phyloP scores from a whole-genome alignment of 352 stramenopile species.

The Paralagenidium karlingii region DNA sequence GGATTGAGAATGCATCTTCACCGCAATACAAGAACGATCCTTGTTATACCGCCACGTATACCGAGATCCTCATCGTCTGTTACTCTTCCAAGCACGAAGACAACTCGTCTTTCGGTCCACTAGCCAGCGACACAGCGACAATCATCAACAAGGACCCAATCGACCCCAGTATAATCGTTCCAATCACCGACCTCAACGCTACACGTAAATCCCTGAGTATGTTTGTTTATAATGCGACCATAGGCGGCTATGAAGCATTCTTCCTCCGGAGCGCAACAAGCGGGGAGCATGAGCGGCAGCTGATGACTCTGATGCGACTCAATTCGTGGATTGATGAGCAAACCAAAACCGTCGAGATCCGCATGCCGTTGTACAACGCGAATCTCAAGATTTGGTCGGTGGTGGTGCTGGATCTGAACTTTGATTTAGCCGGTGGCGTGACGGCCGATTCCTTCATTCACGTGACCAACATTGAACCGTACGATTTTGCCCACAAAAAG shows the following conservation, averaged over 20 bases:
- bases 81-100: too few species aligned
- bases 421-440: slow-evolving; percentile 45
- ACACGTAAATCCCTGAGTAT: too few species aligned
- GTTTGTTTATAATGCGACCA: too few species aligned
- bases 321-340: slow-evolving; percentile 46
- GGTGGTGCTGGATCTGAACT: slow-evolving; percentile 34
- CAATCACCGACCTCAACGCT: too few species aligned
- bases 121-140: too few species aligned
- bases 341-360: slow-evolving; percentile 38
- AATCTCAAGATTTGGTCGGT: slow-evolving; percentile 53
- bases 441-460: slow-evolving; percentile 24
- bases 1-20: slow-evolving; percentile 26
- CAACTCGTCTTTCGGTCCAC: too few species aligned
- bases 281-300: slow-evolving; percentile 12
- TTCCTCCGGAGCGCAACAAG: slow-evolving; percentile 32
- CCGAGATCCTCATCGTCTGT: too few species aligned
- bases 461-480: slow-evolving; percentile 50
- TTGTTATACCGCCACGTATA: slow-evolving; percentile 49
- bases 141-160: too few species aligned
- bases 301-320: slow-evolving; percentile 20
- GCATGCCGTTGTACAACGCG: slow-evolving; percentile 44
- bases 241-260: slow-evolving; percentile 35
- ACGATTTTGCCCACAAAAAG: slow-evolving; percentile 32
- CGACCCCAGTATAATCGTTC: too few species aligned
- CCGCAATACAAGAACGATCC: slow-evolving; percentile 15